Conservation (phyloP, 345 rosid genomes). For the Eucalyptus pauciflora region DNA sequence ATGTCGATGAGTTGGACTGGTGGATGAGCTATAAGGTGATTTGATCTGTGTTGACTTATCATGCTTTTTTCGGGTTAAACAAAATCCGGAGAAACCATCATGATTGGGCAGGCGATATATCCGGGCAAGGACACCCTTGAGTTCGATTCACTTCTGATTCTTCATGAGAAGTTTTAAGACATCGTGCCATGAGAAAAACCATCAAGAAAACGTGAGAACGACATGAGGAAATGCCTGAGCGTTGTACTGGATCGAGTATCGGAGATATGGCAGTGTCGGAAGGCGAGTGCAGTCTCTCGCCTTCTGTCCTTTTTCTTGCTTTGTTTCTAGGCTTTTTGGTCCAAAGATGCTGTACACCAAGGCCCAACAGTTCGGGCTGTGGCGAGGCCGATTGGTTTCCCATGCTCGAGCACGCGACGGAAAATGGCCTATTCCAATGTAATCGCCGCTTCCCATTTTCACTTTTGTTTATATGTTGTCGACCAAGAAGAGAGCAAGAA, state of each 20-base stretch:
- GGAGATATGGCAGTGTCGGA: not conserved
- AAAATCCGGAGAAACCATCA: not conserved
- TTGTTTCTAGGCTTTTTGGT: not conserved
- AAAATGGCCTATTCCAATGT: not conserved
- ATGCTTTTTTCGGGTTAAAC: not conserved
- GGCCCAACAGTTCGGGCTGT: not conserved
- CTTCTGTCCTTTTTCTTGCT: not conserved
- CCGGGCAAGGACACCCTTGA: not conserved
- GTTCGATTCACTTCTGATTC: not conserved
- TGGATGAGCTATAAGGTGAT: not conserved
- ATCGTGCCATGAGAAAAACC: not conserved
- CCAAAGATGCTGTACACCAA: not conserved
- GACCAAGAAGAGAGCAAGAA: not conserved
- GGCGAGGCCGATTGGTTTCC: not conserved
- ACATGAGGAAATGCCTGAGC: not conserved
- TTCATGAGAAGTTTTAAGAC: not conserved
- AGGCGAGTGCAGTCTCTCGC: not conserved
- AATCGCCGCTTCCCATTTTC: not conserved
- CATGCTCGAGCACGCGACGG: not conserved
- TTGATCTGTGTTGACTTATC: not conserved
- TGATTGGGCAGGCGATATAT: not conserved
- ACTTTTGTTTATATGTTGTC: not conserved
- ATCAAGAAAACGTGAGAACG: not conserved
- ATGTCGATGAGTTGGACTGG: not conserved
- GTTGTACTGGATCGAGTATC: not conserved